Percentiles rank a stretch among this genome's conserved stretches.
Conservation (phyloP, 106 monocot species). For the Xerophyta viscosa region DNA sequence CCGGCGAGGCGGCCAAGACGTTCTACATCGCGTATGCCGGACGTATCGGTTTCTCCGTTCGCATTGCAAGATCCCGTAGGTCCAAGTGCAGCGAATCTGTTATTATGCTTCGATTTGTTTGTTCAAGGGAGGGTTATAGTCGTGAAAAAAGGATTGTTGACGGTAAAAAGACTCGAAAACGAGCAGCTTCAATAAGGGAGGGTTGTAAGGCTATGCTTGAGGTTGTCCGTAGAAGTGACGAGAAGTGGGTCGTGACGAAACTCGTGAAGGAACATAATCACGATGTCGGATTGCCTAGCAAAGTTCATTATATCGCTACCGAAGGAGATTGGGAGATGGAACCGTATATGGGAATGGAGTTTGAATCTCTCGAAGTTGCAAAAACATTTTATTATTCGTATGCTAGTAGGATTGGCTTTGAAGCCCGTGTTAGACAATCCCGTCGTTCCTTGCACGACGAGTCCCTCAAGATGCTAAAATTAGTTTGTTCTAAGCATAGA, state of each 20-base stretch:
- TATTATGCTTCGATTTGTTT: slow-evolving; percentile 72
- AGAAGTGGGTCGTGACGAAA: slow-evolving; percentile 60
- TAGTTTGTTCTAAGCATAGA: slow-evolving; percentile 63
- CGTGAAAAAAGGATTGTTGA: slow-evolving; percentile 42
- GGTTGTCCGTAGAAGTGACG: slow-evolving; percentile 47
- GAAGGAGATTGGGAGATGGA: slow-evolving; percentile 58
- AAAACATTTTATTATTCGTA: slow-evolving; percentile 74
- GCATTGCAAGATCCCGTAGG: slow-evolving; percentile 53
- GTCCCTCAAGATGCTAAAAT: slow-evolving; percentile 58
- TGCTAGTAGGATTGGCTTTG: slow-evolving; percentile 66
- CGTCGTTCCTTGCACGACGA: slow-evolving; percentile 57
- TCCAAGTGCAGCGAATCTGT: slow-evolving; percentile 52
- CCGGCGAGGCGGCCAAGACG: slow-evolving; percentile 32
- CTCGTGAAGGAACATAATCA: slow-evolving; percentile 60
- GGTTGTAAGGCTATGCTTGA: slow-evolving; percentile 77
- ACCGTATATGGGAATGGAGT: slow-evolving; percentile 73
- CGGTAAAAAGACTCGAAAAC: slow-evolving; percentile 59
- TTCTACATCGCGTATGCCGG: slow-evolving; percentile 62
- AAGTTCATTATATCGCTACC: slow-evolving; percentile 59
- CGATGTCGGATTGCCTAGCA: slow-evolving; percentile 46
- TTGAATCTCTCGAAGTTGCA: slow-evolving; percentile 56
- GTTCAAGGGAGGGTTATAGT: slow-evolving; percentile 64
- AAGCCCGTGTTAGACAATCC: slow-evolving; percentile 73
- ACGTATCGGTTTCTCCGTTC: slow-evolving; percentile 56
- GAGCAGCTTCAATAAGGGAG: slow-evolving; percentile 52